Evolutionary conservation across 441 rosid species (phyloP).

Genomic region (Breynia disticha): DNA sequence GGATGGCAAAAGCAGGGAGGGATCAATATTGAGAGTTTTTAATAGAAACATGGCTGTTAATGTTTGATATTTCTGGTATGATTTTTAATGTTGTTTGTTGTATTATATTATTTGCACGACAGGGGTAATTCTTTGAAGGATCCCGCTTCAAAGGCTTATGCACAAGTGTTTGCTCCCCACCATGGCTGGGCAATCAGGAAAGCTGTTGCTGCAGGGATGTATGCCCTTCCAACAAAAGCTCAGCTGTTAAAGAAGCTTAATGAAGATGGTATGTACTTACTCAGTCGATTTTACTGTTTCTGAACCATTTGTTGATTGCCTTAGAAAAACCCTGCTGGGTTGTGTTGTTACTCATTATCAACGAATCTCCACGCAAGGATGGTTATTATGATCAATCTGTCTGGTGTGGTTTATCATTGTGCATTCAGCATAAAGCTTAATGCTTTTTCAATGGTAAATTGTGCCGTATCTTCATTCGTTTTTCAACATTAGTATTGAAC

Average conservation of each 20-base stretch:
- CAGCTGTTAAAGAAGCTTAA: conserved; percentile 67
- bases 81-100: too few relatives aligned
- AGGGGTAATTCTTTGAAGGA: conserved; percentile 73
- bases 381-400: too few relatives aligned
- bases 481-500: too few relatives aligned
- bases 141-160: conserved; percentile 85
- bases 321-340: too few relatives aligned
- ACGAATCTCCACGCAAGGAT: too few relatives aligned
- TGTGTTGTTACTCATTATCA: too few relatives aligned
- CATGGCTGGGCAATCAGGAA: conserved; percentile 92
- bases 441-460: too few relatives aligned
- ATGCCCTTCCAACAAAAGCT: conserved; percentile 73
- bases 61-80: not conserved
- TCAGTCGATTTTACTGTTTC: conserved; percentile 5
- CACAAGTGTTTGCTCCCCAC: conserved; percentile 85
- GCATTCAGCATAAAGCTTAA: too few relatives aligned
- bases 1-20: too few relatives aligned
- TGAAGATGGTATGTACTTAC: conserved; percentile 65
- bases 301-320: not conserved
- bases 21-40: too few relatives aligned
- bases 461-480: too few relatives aligned
- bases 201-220: conserved; percentile 93
- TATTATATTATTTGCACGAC: conserved; percentile 21
- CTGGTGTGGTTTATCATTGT: too few relatives aligned
- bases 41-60: not conserved